Evolutionary conservation across 2,329 filamentous ascomycete species (phyloP).

Genomic region (Seiridium unicorne): DNA sequence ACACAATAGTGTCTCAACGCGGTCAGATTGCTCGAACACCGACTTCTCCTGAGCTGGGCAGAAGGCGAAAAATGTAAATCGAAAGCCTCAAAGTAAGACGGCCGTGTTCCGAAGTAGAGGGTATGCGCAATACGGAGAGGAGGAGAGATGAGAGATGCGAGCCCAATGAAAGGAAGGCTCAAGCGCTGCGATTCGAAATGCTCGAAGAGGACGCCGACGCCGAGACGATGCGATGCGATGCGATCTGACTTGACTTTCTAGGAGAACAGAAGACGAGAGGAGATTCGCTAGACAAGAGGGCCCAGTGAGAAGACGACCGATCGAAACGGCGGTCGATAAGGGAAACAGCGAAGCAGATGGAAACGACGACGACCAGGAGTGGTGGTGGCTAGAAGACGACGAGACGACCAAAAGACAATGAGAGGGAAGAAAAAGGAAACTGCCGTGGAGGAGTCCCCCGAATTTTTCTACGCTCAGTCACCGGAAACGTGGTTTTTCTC

Average conservation of each 20-base stretch:
- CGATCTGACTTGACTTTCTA: slow-evolving; percentile 13
- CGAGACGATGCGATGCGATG: slow-evolving; percentile 14
- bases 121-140: background rate
- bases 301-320: background rate
- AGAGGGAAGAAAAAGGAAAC: slow-evolving; percentile 36
- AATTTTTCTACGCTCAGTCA: slow-evolving; percentile 35
- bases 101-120: background rate
- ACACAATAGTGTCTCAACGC: background rate
- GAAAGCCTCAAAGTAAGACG: background rate
- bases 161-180: slow-evolving; percentile 2
- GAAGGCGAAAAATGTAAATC: background rate
- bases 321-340: slow-evolving; percentile 9
- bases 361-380: slow-evolving; percentile 19
- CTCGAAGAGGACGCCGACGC: slow-evolving; percentile 16
- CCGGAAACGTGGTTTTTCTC: slow-evolving; percentile 34
- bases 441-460: slow-evolving; percentile 37
- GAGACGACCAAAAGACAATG: slow-evolving; percentile 27
- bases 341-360: slow-evolving; percentile 16
- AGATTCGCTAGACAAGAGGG: slow-evolving; percentile 4
- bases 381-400: background rate
- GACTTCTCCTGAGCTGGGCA: background rate
- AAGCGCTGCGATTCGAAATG: slow-evolving; percentile 16
- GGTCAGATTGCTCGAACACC: background rate
- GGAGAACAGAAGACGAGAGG: slow-evolving; percentile 17
- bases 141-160: background rate